Base-by-base conservation (phyloP, 805 yeast genomes). In the Candida silvicultrix region DNA sequence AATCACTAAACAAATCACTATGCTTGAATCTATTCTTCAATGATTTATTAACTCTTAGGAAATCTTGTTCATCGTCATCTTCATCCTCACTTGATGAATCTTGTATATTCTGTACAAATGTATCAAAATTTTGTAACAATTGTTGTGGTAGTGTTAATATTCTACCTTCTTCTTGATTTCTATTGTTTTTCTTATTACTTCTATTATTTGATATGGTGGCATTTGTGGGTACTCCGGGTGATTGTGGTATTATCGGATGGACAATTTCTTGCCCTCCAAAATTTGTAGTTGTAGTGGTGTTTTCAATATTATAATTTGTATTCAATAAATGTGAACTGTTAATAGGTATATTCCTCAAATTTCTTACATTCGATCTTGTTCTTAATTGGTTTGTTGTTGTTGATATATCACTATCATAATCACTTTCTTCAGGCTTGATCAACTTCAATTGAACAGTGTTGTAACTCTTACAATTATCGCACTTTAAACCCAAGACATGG, bases 391-490 rank as follows among this genome's bases (percentile, higher is more conserved):
- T 50, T 4, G 56, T 54, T 3, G 56, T 51, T 3, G 58, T 49
- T 10, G 55, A 52, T 6, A 51, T 42, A 41, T 60, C 63, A 45
- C 58, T 55, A 11, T 56, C 62, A 42, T 56, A 59, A 28, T 57
- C 71, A 39, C 64, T 71, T 45, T 74, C 80, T 50, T 77, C 86
- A 0, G 85, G 87, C 64, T 88, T 88, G 46, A 85, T 70, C 45
- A 88, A 62, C 57, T 77, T 78, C 46, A 80, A 53, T 60, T 87
- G 92, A 48, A 79, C 80, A 2, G 97, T 90, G 63, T 90, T 90
- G 64, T 89, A 90, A 60, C 95, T 85, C 47, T 77, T 75, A 65
- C 97, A 90, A 60, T 83, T 89, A 53, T 82, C 84, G 64, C 98
- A 90, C 61, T 84, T 85, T 50, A 89, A 71, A 1, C 98, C 98